A percentile compares a stretch with the other conserved stretches of the same genome.
Conservation (phyloP, 768 basidiomycete genomes). For the Rickenella mellea region DNA sequence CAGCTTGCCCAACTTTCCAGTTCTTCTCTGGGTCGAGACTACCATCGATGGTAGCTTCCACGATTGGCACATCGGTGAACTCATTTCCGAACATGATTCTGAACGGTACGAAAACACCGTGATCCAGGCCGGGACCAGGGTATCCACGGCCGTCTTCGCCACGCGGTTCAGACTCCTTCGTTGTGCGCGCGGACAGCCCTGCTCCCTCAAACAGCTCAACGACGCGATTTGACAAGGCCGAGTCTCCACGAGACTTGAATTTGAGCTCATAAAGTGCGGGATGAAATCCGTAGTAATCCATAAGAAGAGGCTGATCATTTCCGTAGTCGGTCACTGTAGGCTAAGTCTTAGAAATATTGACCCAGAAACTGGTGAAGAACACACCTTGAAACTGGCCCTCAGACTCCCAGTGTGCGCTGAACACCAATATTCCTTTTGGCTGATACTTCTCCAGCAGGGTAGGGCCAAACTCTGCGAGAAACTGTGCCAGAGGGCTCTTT, state of each 20-base stretch:
- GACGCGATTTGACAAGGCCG: constrained; percentile 43
- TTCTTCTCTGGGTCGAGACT: constrained; percentile 50
- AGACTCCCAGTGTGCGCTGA: constrained; percentile 81
- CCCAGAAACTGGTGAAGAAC: too few species aligned
- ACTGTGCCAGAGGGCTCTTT: constrained; percentile 43
- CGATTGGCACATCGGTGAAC: constrained; percentile 52
- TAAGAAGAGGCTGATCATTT: constrained; percentile 62
- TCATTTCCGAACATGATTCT: constrained; percentile 67
- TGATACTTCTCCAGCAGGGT: constrained; percentile 58
- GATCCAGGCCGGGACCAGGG: constrained; percentile 58
- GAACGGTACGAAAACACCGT: constrained; percentile 78
- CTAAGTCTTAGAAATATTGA: neutral
- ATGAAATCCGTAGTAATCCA: constrained; percentile 69
- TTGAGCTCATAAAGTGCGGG: constrained; percentile 48
- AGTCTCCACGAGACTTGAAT: constrained; percentile 61
- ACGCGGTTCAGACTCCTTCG: constrained; percentile 39
- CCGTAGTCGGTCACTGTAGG: constrained; percentile 65
- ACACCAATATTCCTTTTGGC: constrained; percentile 72
- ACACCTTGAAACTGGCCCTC: constrained; percentile 44
- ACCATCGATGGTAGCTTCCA: constrained; percentile 60
- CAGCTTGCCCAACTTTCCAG: constrained; percentile 55
- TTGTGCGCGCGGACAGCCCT: constrained; percentile 42
- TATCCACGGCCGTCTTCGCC: constrained; percentile 62
- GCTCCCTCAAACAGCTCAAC: constrained; percentile 54
- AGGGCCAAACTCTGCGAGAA: constrained; percentile 60